Evolutionary conservation across 441 rosid genomes (phyloP).

Genomic region (Pelargonium citronellum): DNA sequence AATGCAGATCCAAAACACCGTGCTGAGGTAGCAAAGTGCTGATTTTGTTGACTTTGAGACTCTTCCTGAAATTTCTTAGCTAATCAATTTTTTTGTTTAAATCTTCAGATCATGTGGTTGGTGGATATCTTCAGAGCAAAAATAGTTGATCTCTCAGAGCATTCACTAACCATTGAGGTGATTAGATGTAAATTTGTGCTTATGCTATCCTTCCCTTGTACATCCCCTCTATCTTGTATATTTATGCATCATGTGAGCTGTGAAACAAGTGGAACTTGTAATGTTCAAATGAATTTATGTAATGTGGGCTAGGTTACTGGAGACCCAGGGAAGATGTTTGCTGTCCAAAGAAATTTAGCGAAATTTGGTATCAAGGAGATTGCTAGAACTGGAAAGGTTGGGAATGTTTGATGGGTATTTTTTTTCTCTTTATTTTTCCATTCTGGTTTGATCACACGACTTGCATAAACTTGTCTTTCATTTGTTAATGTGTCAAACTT

Average conservation of each 20-base stretch:
- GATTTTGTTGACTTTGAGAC: slow-evolving; percentile 9
- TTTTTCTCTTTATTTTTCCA: slow-evolving; percentile 7
- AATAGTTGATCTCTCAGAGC: slow-evolving; percentile 78
- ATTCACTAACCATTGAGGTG: slow-evolving; percentile 78
- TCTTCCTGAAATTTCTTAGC: neutral
- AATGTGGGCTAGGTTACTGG: slow-evolving; percentile 64
- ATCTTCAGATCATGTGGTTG: slow-evolving; percentile 77
- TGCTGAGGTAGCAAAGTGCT: slow-evolving; percentile 47
- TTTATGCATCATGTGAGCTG: slow-evolving; percentile 7
- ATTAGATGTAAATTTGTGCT: slow-evolving; percentile 8
- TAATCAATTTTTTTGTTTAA: neutral
- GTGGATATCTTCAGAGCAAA: slow-evolving; percentile 86
- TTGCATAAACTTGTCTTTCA: neutral
- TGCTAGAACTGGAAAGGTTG: slow-evolving; percentile 94
- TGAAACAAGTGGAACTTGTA: neutral
- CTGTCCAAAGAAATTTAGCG: slow-evolving; percentile 59
- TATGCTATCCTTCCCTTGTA: neutral
- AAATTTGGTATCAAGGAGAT: slow-evolving; percentile 92
- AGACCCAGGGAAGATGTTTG: slow-evolving; percentile 92
- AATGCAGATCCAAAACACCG: slow-evolving; percentile 49
- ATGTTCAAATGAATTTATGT: neutral
- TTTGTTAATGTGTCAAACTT: neutral
- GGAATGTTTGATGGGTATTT: neutral
- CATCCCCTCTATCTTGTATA: neutral
- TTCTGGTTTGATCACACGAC: neutral